Conservation (phyloP, 805 yeast species). For the Wickerhamiella nectarea region DNA sequence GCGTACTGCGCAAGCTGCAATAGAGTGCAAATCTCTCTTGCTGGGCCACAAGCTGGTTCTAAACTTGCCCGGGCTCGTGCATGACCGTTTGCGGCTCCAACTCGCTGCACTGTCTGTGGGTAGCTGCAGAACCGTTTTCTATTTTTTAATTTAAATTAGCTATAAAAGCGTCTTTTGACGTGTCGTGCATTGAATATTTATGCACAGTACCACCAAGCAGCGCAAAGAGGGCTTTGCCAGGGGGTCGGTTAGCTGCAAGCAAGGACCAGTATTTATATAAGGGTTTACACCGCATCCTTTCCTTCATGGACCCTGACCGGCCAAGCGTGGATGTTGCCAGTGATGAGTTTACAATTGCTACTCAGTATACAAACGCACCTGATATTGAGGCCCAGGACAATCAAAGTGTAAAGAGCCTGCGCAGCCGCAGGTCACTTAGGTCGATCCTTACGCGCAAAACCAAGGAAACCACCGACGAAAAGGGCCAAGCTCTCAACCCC, state of each 20-base stretch:
- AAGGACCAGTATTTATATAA: neutral
- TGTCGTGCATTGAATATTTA: no score
- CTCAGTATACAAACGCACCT: neutral
- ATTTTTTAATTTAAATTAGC: no score
- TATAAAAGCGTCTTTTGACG: no score
- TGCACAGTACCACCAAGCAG: no score
- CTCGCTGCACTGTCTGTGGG: no score
- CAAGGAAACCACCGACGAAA: neutral
- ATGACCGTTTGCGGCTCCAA: no score
- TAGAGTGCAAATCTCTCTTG: no score
- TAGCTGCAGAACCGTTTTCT: no score
- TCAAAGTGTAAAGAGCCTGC: neutral
- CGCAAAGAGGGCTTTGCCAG: no score
- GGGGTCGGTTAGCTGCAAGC: neutral
- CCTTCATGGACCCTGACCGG: neutral
- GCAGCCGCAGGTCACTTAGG: constrained; percentile 1
- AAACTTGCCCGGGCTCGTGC: no score
- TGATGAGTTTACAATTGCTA: neutral
- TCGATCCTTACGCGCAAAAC: constrained; percentile 6
- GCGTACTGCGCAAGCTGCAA: no score
- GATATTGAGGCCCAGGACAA: constrained; percentile 5
- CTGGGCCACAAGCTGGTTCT: no score
- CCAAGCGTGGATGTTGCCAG: constrained; percentile 4
- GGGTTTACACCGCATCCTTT: neutral
- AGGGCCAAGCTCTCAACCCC: neutral